Conservation (phyloP, 208 protist genomes). For the Crithidia brevicula region DNA sequence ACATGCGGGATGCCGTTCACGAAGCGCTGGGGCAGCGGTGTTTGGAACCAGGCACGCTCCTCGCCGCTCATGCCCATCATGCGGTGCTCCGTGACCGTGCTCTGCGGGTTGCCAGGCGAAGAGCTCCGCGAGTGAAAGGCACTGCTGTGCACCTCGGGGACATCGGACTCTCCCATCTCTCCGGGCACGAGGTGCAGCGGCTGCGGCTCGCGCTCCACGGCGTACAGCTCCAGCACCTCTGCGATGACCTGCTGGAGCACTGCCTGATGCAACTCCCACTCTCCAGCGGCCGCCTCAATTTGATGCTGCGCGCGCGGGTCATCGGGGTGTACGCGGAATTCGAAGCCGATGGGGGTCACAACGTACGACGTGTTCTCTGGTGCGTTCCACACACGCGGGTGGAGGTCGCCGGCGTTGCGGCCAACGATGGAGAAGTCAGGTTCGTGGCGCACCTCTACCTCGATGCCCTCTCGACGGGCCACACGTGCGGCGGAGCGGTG, state of each 20-base stretch:
- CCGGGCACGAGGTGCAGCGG: conserved; percentile 62
- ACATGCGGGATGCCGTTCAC: conserved; percentile 57
- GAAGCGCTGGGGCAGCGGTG: conserved; percentile 68
- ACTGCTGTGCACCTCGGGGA: conserved; percentile 63
- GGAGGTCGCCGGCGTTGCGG: conserved; percentile 52
- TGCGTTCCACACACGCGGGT: conserved; percentile 81
- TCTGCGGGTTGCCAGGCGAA: background rate
- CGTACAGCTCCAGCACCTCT: conserved; percentile 90
- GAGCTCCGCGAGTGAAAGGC: conserved; percentile 54
- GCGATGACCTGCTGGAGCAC: conserved; percentile 82
- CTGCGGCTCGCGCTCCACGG: conserved; percentile 72
- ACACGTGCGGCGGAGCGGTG: conserved; percentile 60
- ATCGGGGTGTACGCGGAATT: conserved; percentile 89
- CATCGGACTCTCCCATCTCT: conserved; percentile 77
- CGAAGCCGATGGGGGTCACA: conserved; percentile 81
- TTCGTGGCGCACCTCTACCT: conserved; percentile 65
- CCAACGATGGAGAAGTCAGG: conserved; percentile 86
- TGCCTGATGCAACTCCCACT: conserved; percentile 83
- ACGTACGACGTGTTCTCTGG: conserved; percentile 73
- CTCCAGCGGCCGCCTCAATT: conserved; percentile 67
- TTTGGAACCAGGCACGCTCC: conserved; percentile 81
- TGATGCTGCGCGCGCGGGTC: conserved; percentile 80
- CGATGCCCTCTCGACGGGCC: conserved; percentile 62
- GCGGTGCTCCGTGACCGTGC: conserved; percentile 53
- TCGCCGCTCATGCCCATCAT: conserved; percentile 55